Evolutionary conservation across 306 rosid species (phyloP).

Genomic region (Begonia fuchsioides): DNA sequence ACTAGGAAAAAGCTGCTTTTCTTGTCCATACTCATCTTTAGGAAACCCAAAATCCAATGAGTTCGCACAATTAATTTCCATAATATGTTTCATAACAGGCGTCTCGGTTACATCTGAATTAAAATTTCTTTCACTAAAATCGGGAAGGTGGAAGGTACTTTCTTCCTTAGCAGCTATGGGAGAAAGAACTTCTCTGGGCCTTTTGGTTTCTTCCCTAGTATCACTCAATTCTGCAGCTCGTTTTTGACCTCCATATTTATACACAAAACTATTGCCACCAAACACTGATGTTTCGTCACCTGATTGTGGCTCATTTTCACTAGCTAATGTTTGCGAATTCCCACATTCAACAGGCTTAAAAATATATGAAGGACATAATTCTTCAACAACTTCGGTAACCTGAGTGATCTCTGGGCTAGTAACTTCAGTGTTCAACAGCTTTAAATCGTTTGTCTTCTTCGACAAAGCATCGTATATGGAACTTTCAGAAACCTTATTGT

Average conservation of each 20-base stretch:
- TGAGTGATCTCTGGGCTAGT: constrained; percentile 19
- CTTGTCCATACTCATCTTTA: constrained; percentile 38
- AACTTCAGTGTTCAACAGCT: constrained; percentile 27
- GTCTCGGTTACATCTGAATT: constrained; percentile 24
- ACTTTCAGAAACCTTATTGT: constrained; percentile 22
- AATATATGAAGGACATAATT: constrained; percentile 24
- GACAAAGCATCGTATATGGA: constrained; percentile 21
- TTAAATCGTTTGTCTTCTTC: constrained; percentile 23
- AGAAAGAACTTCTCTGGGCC: constrained; percentile 48
- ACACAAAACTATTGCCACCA: constrained; percentile 28
- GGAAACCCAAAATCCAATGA: constrained; percentile 28
- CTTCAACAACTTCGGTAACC: constrained; percentile 24
- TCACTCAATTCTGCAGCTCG: constrained; percentile 38
- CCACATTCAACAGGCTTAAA: constrained; percentile 21
- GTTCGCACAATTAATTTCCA: constrained; percentile 31
- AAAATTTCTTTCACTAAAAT: constrained; percentile 31
- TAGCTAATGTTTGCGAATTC: constrained; percentile 33
- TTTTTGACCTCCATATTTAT: constrained; percentile 54
- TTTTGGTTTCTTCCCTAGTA: constrained; percentile 40
- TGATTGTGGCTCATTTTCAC: constrained; percentile 26
- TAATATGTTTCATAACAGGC: constrained; percentile 20
- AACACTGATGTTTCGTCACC: constrained; percentile 18
- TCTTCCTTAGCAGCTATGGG: constrained; percentile 29
- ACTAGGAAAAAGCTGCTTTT: constrained; percentile 47
- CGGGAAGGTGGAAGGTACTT: constrained; percentile 32